Evolutionary conservation across 306 rosid species (phyloP).

Genomic region (Alnus rubra): DNA sequence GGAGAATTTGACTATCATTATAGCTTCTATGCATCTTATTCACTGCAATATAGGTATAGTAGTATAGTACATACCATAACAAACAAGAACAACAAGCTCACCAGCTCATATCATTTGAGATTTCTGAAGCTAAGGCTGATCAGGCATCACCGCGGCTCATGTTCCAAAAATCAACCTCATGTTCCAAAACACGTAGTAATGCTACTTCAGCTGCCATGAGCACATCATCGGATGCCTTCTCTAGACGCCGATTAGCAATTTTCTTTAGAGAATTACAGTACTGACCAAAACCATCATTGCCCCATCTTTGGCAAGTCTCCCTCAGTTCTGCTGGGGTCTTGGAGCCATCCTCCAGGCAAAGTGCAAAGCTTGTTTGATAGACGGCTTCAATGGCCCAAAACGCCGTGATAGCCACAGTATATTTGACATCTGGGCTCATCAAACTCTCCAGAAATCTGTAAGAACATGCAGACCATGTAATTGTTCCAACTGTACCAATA

Average conservation of each 20-base stretch:
- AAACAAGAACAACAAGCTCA: not conserved
- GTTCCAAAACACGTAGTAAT: conserved; percentile 55
- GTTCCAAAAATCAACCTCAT: conserved; percentile 82
- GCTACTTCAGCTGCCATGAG: conserved; percentile 50
- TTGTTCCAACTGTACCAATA: not conserved
- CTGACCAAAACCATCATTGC: conserved; percentile 61
- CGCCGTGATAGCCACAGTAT: conserved; percentile 61
- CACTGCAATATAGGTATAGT: not conserved
- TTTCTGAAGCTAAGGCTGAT: conserved; percentile 13
- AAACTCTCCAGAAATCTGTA: conserved; percentile 72
- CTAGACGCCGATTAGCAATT: conserved; percentile 50
- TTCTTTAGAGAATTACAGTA: conserved; percentile 58
- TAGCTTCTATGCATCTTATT: not conserved
- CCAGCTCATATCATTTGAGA: not conserved
- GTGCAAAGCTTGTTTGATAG: conserved; percentile 83
- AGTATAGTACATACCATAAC: too few species aligned
- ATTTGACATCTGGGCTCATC: conserved; percentile 59
- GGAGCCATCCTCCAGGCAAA: conserved; percentile 65
- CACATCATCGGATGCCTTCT: conserved; percentile 45
- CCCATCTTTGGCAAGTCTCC: conserved; percentile 84
- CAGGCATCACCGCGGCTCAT: conserved; percentile 51
- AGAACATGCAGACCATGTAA: conserved; percentile 12
- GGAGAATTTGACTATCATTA: not conserved
- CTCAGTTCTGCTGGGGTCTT: conserved; percentile 56
- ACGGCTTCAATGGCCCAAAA: conserved; percentile 83